Conservation (phyloP, 805 yeast genomes). For the Lachancea lanzarotensis region DNA sequence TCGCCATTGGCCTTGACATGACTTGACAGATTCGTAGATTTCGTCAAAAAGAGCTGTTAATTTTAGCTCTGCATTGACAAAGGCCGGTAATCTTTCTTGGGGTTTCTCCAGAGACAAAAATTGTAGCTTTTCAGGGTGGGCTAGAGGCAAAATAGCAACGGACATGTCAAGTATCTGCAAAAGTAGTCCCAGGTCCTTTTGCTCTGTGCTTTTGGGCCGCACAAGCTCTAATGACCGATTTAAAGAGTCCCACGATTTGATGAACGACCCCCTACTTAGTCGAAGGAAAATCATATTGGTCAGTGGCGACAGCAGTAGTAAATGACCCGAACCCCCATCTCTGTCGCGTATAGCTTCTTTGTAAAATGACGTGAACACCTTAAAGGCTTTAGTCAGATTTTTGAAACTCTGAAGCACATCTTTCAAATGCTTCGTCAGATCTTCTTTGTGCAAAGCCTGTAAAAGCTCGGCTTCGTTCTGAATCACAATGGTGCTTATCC, state of each 20-base stretch:
- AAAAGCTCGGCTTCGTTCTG: constrained; percentile 29
- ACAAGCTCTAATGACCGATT: not conserved
- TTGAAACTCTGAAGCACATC: constrained; percentile 7
- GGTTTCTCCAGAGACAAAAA: constrained; percentile 30
- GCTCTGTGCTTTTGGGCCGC: constrained; percentile 15
- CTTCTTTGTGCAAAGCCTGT: not conserved
- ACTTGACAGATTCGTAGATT: constrained; percentile 27
- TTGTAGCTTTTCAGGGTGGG: constrained; percentile 37
- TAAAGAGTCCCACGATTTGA: constrained; percentile 35
- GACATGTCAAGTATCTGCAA: constrained; percentile 38
- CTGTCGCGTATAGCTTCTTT: constrained; percentile 20
- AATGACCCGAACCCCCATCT: constrained; percentile 19
- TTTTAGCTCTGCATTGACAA: constrained; percentile 30
- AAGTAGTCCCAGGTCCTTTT: constrained; percentile 24
- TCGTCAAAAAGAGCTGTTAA: constrained; percentile 39
- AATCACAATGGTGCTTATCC: constrained; percentile 12
- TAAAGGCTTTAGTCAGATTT: constrained; percentile 28
- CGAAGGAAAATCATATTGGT: constrained; percentile 54
- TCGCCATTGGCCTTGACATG: constrained; percentile 42
- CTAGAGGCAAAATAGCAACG: constrained; percentile 46
- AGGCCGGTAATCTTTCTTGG: constrained; percentile 31
- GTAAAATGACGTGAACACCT: constrained; percentile 33
- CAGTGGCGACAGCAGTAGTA: constrained; percentile 51
- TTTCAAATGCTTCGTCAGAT: not conserved
- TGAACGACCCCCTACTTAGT: constrained; percentile 42